These are phyloP conservation scores for Epichloe typhina DNA, from an alignment of 2,329 filamentous ascomycete species.

Conservation along the genomic window DNA sequence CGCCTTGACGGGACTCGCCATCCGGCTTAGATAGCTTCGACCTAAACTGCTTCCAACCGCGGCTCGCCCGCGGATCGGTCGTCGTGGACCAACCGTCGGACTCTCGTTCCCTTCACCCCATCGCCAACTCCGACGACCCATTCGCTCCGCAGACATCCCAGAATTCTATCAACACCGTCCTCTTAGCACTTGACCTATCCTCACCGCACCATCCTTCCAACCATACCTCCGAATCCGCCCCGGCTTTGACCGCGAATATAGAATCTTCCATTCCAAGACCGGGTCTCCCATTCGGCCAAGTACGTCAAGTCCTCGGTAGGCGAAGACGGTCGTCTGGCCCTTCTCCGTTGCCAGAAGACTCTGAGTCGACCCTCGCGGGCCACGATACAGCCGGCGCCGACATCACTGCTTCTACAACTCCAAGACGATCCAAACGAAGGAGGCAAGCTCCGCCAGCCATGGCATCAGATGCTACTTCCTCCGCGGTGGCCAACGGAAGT, in stretches of 20 bases:
- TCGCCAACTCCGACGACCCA: constrained; percentile 48
- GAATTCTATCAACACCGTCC: constrained; percentile 32
- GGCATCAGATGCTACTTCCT: constrained; percentile 44
- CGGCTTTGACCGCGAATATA: constrained; percentile 27
- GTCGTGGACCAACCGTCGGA: constrained; percentile 27
- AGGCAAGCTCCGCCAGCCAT: constrained; percentile 44
- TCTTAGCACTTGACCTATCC: constrained; percentile 25
- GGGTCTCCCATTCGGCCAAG: constrained; percentile 14
- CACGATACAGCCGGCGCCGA: constrained; percentile 9
- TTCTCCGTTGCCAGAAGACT: constrained; percentile 21
- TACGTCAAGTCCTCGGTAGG: constrained; percentile 36
- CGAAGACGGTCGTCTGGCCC: constrained; percentile 35
- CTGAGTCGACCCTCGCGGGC: constrained; percentile 13
- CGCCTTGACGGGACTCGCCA: not conserved
- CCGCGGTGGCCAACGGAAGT: constrained; percentile 43
- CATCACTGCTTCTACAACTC: constrained; percentile 7
- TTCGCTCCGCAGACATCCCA: constrained; percentile 40
- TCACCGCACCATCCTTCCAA: constrained; percentile 12
- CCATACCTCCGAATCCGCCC: constrained; percentile 13
- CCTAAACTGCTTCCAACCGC: constrained; percentile 15
- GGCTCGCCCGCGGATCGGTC: constrained; percentile 27
- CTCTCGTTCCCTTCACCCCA: constrained; percentile 19
- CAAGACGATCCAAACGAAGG: constrained; percentile 33
- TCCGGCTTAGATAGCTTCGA: constrained; percentile 3
- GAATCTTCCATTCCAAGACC: constrained; percentile 21